Evolutionary conservation across 768 basidiomycete genomes (phyloP), one percentile per base, ranked within the genome.

Genomic region (Pulveroboletus sp.): DNA sequence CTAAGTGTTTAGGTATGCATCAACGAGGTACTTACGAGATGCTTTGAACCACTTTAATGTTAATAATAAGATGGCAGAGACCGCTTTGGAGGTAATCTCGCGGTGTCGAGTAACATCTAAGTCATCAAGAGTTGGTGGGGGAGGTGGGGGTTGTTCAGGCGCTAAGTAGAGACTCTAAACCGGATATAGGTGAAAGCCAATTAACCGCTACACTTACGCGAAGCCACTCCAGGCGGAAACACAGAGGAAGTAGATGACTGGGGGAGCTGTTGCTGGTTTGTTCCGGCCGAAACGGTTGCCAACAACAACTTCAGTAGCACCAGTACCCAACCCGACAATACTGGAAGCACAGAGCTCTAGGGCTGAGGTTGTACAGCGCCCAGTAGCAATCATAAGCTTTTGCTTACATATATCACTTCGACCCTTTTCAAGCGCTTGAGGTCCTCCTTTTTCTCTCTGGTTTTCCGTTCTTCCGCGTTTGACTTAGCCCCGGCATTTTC

Each of bases 1-100:
- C 46, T 54, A 18, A 30, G 1, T 39, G 43, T 15, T 17, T 27
- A 7, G 8, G 15, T 40, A 26, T 40, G 41, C 28, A 48, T 21
- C 26, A 39, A 18, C 15, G 36, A 43, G 42, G 41, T 9, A 77
- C 93, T 67, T 58, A 97, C 95, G 96, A 44, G 95, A 97, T 21
- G 89, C 89, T 70, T 98, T 98, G 76, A 97, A 95, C 96, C 96
- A 99, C 67, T 98, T 96, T 57, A 99, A 68, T 2, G 89, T 80
- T 33, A 97, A 73, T 6, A 98, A 70, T 26, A 99, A 69, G 50
- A 98, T 96, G 1, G 93, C 95, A 13, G 96, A 97, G 5, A 96
- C 91, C 0, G 93, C 93, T 67, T 99, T 99, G 10, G 91, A 92
- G 0, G 91, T 96, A 58, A 99, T 94, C 69, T 99, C 96, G 35